Evolutionary conservation across 1,284 basidiomycete species (phyloP).

Genomic region (Chiua sp.): DNA sequence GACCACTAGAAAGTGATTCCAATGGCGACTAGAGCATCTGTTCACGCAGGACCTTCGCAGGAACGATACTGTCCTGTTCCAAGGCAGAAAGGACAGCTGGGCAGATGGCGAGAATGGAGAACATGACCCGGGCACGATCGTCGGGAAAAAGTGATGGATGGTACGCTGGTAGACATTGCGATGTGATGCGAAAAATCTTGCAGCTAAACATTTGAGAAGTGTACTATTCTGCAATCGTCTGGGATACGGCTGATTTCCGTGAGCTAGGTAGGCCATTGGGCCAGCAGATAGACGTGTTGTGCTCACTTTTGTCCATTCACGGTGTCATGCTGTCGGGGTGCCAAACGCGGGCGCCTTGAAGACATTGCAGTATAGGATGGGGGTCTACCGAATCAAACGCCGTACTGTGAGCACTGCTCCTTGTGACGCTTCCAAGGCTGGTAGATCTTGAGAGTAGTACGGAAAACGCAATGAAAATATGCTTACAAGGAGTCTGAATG

Average conservation of each 20-base stretch:
- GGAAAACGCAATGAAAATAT: background rate
- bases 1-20: constrained; percentile 12
- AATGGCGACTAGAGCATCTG: constrained; percentile 23
- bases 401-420: constrained; percentile 16
- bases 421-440: constrained; percentile 9
- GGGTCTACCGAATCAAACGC: constrained; percentile 14
- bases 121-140: constrained; percentile 15
- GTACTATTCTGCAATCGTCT: constrained; percentile 14
- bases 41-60: constrained; percentile 25
- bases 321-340: constrained; percentile 8
- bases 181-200: constrained; percentile 26
- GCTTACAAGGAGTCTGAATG: constrained; percentile 7
- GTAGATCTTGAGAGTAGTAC: constrained; percentile 5
- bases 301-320: constrained; percentile 8
- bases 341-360: constrained; percentile 17
- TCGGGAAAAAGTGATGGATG: constrained; percentile 18
- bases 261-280: constrained; percentile 20
- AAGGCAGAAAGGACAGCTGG: constrained; percentile 9
- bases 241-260: constrained; percentile 21
- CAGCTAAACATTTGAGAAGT: constrained; percentile 14
- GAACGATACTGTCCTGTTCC: constrained; percentile 24
- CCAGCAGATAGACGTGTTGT: constrained; percentile 10
- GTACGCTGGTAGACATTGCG: constrained; percentile 17
- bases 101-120: constrained; percentile 7
- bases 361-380: constrained; percentile 12